Percentiles rank a stretch among this genome's conserved stretches.
Evolutionary conservation across 768 basidiomycete species (phyloP).

Genomic region (Boletus reticuloceps): DNA sequence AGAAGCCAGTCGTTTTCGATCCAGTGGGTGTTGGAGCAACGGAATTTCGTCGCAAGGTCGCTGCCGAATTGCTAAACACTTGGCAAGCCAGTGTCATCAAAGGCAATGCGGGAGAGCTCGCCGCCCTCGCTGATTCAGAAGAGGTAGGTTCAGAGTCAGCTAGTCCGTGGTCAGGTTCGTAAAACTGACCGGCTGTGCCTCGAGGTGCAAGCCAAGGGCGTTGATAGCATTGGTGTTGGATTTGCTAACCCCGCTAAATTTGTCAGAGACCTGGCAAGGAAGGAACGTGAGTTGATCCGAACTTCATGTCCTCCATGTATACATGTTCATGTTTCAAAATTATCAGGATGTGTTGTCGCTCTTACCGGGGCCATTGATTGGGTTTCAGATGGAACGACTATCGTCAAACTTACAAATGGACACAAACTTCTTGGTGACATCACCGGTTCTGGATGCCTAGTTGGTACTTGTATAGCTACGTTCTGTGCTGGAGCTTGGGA

Average conservation of each 20-base stretch:
- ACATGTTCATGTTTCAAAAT: background rate
- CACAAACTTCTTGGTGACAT: slow-evolving; percentile 70
- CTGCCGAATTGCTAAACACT: slow-evolving; percentile 59
- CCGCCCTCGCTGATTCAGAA: slow-evolving; percentile 65
- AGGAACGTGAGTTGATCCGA: slow-evolving; percentile 57
- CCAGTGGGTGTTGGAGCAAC: slow-evolving; percentile 92
- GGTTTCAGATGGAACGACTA: slow-evolving; percentile 73
- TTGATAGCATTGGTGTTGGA: slow-evolving; percentile 78
- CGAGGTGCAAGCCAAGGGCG: slow-evolving; percentile 75
- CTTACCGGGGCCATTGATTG: slow-evolving; percentile 82
- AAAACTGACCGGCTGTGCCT: background rate
- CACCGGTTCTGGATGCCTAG: slow-evolving; percentile 89
- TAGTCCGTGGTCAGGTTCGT: background rate
- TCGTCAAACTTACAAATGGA: slow-evolving; percentile 75
- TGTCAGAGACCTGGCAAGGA: slow-evolving; percentile 64
- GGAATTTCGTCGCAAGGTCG: slow-evolving; percentile 55
- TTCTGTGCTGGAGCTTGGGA: slow-evolving; percentile 70
- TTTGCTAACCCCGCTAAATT: slow-evolving; percentile 74
- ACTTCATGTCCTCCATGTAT: background rate
- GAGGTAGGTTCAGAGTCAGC: slow-evolving; percentile 49
- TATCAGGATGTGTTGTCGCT: slow-evolving; percentile 71
- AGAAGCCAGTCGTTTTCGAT: slow-evolving; percentile 83
- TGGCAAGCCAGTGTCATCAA: slow-evolving; percentile 94
- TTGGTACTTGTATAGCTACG: slow-evolving; percentile 72
- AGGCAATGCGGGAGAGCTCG: slow-evolving; percentile 90